Percentiles rank a stretch among this genome's conserved stretches.
Evolutionary conservation across 371 early-diverging fungal species (phyloP).

Genomic region (Entomophthora muscae): DNA sequence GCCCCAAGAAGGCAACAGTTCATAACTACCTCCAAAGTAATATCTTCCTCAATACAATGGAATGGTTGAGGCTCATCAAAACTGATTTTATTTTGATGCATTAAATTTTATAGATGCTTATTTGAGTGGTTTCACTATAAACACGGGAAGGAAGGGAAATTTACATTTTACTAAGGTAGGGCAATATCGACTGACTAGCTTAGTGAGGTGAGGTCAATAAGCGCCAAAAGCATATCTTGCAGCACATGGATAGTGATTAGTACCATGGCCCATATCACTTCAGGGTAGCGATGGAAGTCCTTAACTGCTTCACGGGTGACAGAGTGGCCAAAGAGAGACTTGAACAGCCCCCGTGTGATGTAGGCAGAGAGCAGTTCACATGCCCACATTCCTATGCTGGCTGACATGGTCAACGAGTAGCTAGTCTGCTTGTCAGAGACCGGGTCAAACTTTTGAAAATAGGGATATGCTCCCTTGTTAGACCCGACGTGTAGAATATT

Average conservation of each 20-base stretch:
- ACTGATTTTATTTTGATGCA: no score
- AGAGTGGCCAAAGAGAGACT: slow-evolving; percentile 24
- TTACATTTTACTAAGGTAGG: neutral
- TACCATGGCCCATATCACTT: slow-evolving; percentile 41
- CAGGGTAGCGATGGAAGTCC: slow-evolving; percentile 44
- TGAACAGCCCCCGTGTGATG: slow-evolving; percentile 32
- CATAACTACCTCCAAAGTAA: no score
- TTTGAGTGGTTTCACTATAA: no score
- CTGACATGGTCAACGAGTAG: slow-evolving; percentile 34
- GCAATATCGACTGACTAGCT: neutral
- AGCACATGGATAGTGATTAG: slow-evolving; percentile 50
- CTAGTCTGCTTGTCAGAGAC: slow-evolving; percentile 15
- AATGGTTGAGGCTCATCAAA: no score
- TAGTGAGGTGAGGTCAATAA: slow-evolving; percentile 26
- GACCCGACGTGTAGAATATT: slow-evolving; percentile 48
- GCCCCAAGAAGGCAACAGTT: no score
- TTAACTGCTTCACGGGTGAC: slow-evolving; percentile 36
- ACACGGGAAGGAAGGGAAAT: no score
- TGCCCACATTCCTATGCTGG: slow-evolving; percentile 36
- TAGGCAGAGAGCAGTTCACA: slow-evolving; percentile 40
- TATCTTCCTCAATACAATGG: no score
- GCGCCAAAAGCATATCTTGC: slow-evolving; percentile 47
- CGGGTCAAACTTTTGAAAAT: slow-evolving; percentile 21
- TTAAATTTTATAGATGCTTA: no score
- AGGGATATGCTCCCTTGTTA: slow-evolving; percentile 40